These are phyloP conservation scores for Phyllosticta capitalensis DNA, from an alignment of 2,329 filamentous ascomycete species.

Conservation along the genomic window DNA sequence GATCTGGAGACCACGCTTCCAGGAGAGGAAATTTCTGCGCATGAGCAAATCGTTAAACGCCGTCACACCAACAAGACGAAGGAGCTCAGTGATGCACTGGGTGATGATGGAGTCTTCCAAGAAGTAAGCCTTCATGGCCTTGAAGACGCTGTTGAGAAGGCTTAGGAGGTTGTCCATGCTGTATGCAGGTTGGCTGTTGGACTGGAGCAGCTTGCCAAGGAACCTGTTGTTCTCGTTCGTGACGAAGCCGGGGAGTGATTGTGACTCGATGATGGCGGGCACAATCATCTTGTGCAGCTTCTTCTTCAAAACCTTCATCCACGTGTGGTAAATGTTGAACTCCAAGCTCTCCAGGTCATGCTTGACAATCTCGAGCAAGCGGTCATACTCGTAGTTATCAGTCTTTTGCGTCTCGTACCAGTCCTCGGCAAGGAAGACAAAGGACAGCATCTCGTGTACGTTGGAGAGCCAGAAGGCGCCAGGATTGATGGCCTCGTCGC, in stretches of 20 bases:
- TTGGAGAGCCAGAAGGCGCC: conserved; percentile 99
- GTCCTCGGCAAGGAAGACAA: conserved; percentile 96
- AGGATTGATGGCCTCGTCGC: conserved; percentile 92
- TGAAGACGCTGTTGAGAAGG: conserved; percentile 92
- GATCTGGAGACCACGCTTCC: conserved; percentile 98
- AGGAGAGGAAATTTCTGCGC: conserved; percentile 95
- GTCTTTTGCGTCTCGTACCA: conserved; percentile 99
- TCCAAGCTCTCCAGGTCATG: conserved; percentile 96
- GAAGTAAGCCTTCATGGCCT: conserved; percentile 98
- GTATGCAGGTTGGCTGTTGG: conserved; percentile 85
- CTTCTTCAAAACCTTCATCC: conserved; percentile 99
- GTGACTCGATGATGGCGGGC: conserved; percentile 96
- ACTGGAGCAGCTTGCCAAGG: conserved; percentile 89
- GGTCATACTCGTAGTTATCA: conserved; percentile 98
- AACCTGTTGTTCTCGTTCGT: conserved; percentile 98
- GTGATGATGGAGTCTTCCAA: conserved; percentile 93
- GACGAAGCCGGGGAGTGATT: conserved; percentile 95
- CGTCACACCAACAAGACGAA: conserved; percentile 88
- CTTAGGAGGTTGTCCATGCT: conserved; percentile 99
- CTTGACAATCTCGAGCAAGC: conserved; percentile 95
- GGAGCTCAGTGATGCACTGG: conserved; percentile 87
- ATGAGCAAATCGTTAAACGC: conserved; percentile 98
- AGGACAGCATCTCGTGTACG: conserved; percentile 98
- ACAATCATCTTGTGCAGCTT: conserved; percentile 99
- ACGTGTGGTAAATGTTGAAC: conserved; percentile 99